Evolutionary conservation across 352 stramenopile species (phyloP).

Genomic region (Phytophthora pini): DNA sequence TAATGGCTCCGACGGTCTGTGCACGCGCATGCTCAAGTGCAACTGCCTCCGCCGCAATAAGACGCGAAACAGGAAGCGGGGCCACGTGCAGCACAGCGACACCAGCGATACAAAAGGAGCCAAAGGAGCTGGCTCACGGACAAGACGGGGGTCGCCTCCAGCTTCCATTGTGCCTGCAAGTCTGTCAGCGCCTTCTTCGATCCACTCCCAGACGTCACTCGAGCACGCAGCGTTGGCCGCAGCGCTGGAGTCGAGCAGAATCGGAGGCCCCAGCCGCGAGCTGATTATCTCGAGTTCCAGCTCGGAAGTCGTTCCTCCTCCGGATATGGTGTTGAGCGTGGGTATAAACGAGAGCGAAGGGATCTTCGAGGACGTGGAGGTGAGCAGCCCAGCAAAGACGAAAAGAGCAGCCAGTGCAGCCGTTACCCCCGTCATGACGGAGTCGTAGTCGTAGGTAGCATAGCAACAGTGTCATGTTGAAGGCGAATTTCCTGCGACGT

Average conservation of each 20-base stretch:
- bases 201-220: conserved; percentile 20
- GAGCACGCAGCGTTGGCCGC: conserved; percentile 16
- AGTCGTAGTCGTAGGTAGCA: not conserved
- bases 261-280: conserved; percentile 8
- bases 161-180: conserved; percentile 20
- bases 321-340: conserved; percentile 20
- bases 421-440: conserved; percentile 7
- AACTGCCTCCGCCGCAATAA: conserved; percentile 57
- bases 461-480: not conserved
- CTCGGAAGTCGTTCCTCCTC: conserved; percentile 4
- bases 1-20: conserved; percentile 78
- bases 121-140: conserved; percentile 13
- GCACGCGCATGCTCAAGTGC: conserved; percentile 80
- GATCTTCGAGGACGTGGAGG: conserved; percentile 51
- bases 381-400: conserved; percentile 22
- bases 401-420: conserved; percentile 12
- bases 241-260: conserved; percentile 18
- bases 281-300: conserved; percentile 10
- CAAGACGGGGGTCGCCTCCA: conserved; percentile 25
- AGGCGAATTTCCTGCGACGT: conserved; percentile 26
- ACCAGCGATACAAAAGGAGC: conserved; percentile 17
- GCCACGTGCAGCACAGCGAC: conserved; percentile 42
- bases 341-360: conserved; percentile 61
- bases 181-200: conserved; percentile 22
- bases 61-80: conserved; percentile 30